Evolutionary conservation across 1,139 yeast genomes (phyloP), one percentile per base, ranked within the genome.

Genomic region (Suhomyces terraborum): DNA sequence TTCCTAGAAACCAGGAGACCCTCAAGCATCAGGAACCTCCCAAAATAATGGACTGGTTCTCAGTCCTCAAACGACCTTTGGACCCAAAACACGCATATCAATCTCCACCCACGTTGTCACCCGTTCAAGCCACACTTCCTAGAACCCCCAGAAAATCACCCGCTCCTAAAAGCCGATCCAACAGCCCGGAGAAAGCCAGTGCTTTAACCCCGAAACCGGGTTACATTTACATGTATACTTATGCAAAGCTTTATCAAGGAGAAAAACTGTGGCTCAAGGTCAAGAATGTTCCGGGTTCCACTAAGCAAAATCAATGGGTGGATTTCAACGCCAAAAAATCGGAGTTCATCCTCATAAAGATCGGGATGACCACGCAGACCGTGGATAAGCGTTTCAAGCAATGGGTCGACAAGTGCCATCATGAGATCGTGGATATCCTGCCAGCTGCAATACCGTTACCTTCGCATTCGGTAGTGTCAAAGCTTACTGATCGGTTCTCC

Each of bases 341-440:
- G 18, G 54, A 60, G 7, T 62, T 66, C 36, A 66, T 76, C 1
- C 59, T 80, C 19, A 58, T 80, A 13, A 80, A 80, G 45, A 72
- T 80, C 4, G 86, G 86, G 0, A 70, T 69, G 68, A 80, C 86
- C 0, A 69, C 77, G 2, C 73, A 71, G 31, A 55, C 65, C 0
- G 81, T 80, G 0, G 46, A 47, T 5, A 53, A 52, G 2, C 55
- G 86, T 35, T 52, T 80, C 21, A 54, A 54, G 35, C 84, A 80
- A 52, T 80, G 86, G 86, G 74, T 72, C 51, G 57, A 53, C 2
- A 72, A 79, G 49, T 80, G 86, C 50, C 63, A 66, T 8, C 84
- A 79, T 43, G 64, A 72, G 20, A 57, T 75, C 32, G 69, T 17
- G 45, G 76, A 3, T 54, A 59, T 20, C 80, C 81, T 17, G 42